Evolutionary conservation across 192 early-diverging fungal species (phyloP), one percentile per base, ranked within the genome.

Genomic region (Rhizoclosmatium globosum): DNA sequence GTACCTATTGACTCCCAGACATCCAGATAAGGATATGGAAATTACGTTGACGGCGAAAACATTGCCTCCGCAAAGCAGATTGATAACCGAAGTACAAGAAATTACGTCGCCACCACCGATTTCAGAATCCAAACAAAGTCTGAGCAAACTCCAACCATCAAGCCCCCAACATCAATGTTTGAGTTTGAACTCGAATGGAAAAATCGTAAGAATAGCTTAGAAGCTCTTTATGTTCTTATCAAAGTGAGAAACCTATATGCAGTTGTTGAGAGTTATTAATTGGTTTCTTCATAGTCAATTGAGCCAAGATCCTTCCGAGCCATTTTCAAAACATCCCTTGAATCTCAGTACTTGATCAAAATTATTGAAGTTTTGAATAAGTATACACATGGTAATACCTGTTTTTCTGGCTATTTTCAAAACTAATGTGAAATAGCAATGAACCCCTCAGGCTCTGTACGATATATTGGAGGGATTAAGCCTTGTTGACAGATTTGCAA

Each of bases 111-210:
- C 31, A 31, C 31, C 31, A 31, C 31, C 31, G 31, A 31, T 31
- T 31, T 31, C 31, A n/a, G 62, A 64, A 23, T 64, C 62, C 23
- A 23, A 31, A 31, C 31, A 31, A 31, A 31, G 31, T 31, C 31
- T 31, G 31, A 31, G 31, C 31, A 31, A 31, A 31, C 31, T 31
- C 31, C 11, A 77, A 17, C 47, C 9, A 47, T 86, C 57, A 68
- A 73, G 3, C 50, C 73, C 38, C 91, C 92, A 11, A 82, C 64
- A n/a, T 92, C 88, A 13, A 89, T 89, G 64, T 86, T 82, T 75
- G 93, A 94, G 62, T 93, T 94, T 76, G 90, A 93, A 67, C 81
- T 91, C 4, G 90, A 93, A 64, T 94, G 93, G 92, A 91, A 90
- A 71, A 85, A 83, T 62, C 84, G 89, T 39, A 88, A 85, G 67